phyloP scores from a whole-genome alignment of 2,329 filamentous ascomycete genomes.

The Ophiostoma perfectum region DNA sequence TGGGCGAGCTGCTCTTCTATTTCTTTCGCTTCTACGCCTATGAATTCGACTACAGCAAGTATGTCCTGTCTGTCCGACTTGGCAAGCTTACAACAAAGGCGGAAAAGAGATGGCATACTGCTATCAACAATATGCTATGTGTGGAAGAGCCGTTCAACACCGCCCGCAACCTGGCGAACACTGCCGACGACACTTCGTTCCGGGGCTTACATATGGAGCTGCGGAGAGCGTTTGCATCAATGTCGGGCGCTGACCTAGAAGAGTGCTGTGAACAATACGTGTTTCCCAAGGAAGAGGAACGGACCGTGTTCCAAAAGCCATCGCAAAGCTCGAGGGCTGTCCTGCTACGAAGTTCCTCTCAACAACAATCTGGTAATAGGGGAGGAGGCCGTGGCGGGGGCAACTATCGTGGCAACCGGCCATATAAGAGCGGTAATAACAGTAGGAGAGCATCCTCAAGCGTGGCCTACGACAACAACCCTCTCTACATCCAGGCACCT shows the following conservation, averaged over 20 bases:
- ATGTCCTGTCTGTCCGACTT: constrained; percentile 77
- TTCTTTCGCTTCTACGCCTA: constrained; percentile 95
- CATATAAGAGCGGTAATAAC: constrained; percentile 42
- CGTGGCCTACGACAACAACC: constrained; percentile 46
- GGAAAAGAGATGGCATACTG: constrained; percentile 82
- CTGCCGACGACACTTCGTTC: constrained; percentile 91
- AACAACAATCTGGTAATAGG: constrained; percentile 42
- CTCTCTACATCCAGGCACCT: constrained; percentile 38
- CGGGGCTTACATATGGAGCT: constrained; percentile 85
- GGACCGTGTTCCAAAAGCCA: constrained; percentile 52
- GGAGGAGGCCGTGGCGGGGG: constrained; percentile 34
- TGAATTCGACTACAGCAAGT: constrained; percentile 82
- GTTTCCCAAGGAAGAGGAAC: constrained; percentile 77
- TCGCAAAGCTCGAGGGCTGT: constrained; percentile 49
- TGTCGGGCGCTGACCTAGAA: constrained; percentile 71
- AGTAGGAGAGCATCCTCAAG: constrained; percentile 51
- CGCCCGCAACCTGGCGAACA: constrained; percentile 85
- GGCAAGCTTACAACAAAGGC: constrained; percentile 73
- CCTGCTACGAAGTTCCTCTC: constrained; percentile 56
- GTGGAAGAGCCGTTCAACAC: constrained; percentile 97
- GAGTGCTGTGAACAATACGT: constrained; percentile 84
- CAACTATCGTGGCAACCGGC: constrained; percentile 43
- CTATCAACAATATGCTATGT: constrained; percentile 76
- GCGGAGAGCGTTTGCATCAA: constrained; percentile 76
- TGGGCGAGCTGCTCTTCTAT: constrained; percentile 83